Conservation (phyloP, 768 basidiomycete species). For the Suillus tomentosus region DNA sequence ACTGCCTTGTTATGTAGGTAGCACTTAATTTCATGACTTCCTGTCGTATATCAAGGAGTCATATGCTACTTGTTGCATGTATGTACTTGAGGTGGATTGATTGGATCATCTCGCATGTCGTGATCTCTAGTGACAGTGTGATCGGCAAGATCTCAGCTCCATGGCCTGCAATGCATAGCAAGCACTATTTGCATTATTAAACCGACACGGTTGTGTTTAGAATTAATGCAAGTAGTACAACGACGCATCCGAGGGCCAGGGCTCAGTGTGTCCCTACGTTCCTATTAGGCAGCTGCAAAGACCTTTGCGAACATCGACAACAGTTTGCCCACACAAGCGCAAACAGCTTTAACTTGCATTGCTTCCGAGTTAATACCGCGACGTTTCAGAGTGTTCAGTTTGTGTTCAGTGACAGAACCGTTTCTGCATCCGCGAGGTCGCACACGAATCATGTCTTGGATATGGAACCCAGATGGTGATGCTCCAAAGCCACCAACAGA, state of each 20-base stretch:
- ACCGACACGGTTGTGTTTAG: not conserved
- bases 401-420: not conserved
- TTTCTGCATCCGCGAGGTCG: slow-evolving; percentile 6
- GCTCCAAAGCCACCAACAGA: slow-evolving; percentile 39
- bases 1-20: slow-evolving; percentile 33
- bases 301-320: too few relatives aligned
- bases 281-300: too few relatives aligned
- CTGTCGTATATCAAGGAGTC: slow-evolving; percentile 26
- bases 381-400: not conserved
- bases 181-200: not conserved
- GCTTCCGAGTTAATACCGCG: not conserved
- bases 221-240: not conserved
- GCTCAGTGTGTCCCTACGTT: too few relatives aligned
- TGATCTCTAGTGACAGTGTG: not conserved
- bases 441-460: slow-evolving; percentile 60
- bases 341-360: not conserved
- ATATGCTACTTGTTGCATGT: slow-evolving; percentile 16
- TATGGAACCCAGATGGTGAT: slow-evolving; percentile 48
- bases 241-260: not conserved
- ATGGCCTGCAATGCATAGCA: not conserved
- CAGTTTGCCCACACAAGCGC: not conserved
- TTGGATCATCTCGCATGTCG: not conserved
- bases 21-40: slow-evolving; percentile 28
- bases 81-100: slow-evolving; percentile 2
- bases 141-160: not conserved